Percentiles rank a stretch among this genome's conserved stretches.
phyloP scores from a whole-genome alignment of 495 filamentous ascomycete genomes.

The Aspergillus steynii region DNA sequence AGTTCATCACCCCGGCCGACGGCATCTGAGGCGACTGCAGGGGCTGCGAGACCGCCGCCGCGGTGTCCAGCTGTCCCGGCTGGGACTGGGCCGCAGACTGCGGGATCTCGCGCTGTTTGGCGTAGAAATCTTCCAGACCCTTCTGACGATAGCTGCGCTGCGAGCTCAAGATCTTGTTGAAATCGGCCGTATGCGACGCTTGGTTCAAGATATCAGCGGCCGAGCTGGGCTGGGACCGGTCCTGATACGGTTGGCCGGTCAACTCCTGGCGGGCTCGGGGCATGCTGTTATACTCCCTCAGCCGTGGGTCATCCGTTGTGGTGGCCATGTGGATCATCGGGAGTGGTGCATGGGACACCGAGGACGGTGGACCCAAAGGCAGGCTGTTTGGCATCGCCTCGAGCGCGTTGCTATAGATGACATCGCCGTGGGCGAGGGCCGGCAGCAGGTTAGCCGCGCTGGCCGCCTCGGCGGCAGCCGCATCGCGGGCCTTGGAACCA shows the following conservation, averaged over 20 bases:
- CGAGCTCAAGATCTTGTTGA: slow-evolving; percentile 76
- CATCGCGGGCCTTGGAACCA: slow-evolving; percentile 83
- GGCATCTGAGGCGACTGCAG: slow-evolving; percentile 45
- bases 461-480: slow-evolving; percentile 49
- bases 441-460: slow-evolving; percentile 50
- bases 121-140: slow-evolving; percentile 76
- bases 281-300: slow-evolving; percentile 79
- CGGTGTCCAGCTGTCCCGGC: slow-evolving; percentile 51
- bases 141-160: slow-evolving; percentile 73
- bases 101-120: slow-evolving; percentile 72
- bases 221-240: slow-evolving; percentile 77
- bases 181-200: slow-evolving; percentile 84
- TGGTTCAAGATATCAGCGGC: slow-evolving; percentile 83
- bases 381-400: slow-evolving; percentile 68
- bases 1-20: slow-evolving; percentile 38
- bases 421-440: slow-evolving; percentile 62
- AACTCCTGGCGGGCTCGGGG: slow-evolving; percentile 88
- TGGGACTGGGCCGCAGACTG: slow-evolving; percentile 50
- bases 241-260: slow-evolving; percentile 84
- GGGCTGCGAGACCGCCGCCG: slow-evolving; percentile 47
- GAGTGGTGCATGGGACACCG: slow-evolving; percentile 66
- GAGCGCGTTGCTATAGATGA: slow-evolving; percentile 79
- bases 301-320: slow-evolving; percentile 72
- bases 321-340: slow-evolving; percentile 83
- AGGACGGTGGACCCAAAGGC: slow-evolving; percentile 63